Evolutionary conservation across 441 rosid genomes (phyloP).

Genomic region (Erysimum pusillum): DNA sequence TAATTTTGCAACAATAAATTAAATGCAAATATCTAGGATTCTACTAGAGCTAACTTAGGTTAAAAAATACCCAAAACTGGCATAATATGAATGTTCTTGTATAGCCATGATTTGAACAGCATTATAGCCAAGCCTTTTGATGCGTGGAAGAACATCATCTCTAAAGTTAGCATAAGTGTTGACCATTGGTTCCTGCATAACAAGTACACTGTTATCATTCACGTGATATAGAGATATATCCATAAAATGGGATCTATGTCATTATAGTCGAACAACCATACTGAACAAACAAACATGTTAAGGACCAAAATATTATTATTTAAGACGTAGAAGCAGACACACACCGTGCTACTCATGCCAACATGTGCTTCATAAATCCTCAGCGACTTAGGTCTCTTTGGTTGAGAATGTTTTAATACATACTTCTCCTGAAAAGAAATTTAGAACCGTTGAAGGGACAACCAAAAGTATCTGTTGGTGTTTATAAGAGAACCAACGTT

Average conservation of each 20-base stretch:
- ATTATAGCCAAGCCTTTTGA: slow-evolving; percentile 95
- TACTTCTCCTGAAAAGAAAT: slow-evolving; percentile 75
- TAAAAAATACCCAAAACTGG: slow-evolving; percentile 88
- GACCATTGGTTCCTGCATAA: slow-evolving; percentile 82
- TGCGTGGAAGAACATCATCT: slow-evolving; percentile 96
- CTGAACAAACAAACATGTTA: slow-evolving; percentile 26
- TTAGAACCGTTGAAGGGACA: slow-evolving; percentile 23
- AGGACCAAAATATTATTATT: slow-evolving; percentile 5
- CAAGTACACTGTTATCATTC: slow-evolving; percentile 40
- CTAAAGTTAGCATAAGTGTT: slow-evolving; percentile 91
- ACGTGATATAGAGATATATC: slow-evolving; percentile 20
- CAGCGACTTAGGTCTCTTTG: slow-evolving; percentile 89
- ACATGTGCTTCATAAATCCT: slow-evolving; percentile 97
- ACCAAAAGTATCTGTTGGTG: slow-evolving; percentile 20
- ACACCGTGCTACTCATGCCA: slow-evolving; percentile 97
- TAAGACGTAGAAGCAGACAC: slow-evolving; percentile 41
- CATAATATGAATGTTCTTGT: slow-evolving; percentile 98
- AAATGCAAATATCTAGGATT: slow-evolving; percentile 9
- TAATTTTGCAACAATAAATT: background rate
- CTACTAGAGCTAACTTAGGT: slow-evolving; percentile 27
- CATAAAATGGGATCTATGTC: slow-evolving; percentile 21
- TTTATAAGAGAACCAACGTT: background rate
- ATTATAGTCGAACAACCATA: slow-evolving; percentile 19
- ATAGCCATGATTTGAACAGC: slow-evolving; percentile 99
- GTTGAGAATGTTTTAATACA: slow-evolving; percentile 83